Percentiles rank a stretch among this genome's conserved stretches.
phyloP scores from a whole-genome alignment of 2,329 filamentous ascomycete species.

The Coniochaeta sp. region DNA sequence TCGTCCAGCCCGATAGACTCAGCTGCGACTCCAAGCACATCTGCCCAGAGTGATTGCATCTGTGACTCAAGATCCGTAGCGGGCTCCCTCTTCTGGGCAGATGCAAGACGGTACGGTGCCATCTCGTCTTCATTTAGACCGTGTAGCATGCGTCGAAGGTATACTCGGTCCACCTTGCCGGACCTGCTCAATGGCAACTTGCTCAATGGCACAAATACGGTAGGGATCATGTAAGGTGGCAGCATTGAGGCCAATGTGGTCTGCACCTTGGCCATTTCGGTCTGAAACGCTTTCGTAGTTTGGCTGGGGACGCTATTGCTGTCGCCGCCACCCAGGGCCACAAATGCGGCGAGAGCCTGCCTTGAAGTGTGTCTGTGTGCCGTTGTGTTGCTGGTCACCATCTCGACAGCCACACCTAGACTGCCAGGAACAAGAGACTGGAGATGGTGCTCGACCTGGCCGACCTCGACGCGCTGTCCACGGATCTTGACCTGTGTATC shows the following conservation, averaged over 20 bases:
- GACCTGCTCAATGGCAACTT: background rate
- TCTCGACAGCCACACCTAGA: slow-evolving; percentile 6
- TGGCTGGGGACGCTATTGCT: too few species aligned
- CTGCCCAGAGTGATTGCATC: background rate
- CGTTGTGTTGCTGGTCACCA: too few species aligned
- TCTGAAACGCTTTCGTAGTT: too few species aligned
- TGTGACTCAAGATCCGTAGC: background rate
- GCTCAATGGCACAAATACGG: background rate
- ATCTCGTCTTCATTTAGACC: background rate
- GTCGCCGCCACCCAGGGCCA: too few species aligned
- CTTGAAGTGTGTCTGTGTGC: too few species aligned
- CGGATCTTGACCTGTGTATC: slow-evolving; percentile 49
- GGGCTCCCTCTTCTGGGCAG: background rate
- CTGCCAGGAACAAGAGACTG: slow-evolving; percentile 7
- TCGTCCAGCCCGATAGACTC: slow-evolving; percentile 24
- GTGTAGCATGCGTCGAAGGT: background rate
- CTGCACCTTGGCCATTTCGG: too few species aligned
- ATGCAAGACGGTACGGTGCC: background rate
- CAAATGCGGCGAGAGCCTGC: background rate
- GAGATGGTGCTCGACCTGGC: slow-evolving; percentile 13
- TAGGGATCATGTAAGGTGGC: background rate
- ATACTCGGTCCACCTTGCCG: background rate
- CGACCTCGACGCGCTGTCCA: slow-evolving; percentile 42
- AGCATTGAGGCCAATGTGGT: background rate
- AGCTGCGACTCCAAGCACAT: slow-evolving; percentile 23